These are phyloP conservation scores for Pseudocercospora musae DNA, from an alignment of 2,329 filamentous ascomycete species.

Conservation along the genomic window DNA sequence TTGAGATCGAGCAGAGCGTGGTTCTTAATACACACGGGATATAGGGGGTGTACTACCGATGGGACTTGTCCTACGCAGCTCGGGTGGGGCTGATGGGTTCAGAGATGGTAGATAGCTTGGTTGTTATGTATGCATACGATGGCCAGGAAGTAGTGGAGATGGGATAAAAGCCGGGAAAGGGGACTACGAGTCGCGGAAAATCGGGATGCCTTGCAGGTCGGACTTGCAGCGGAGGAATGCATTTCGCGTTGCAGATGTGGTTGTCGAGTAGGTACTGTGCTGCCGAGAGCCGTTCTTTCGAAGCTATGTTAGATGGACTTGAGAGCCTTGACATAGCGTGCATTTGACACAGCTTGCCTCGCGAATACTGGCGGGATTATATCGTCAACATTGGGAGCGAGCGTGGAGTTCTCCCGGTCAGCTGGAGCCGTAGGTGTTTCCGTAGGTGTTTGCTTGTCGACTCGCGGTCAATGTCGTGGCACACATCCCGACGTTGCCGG, in stretches of 20 bases:
- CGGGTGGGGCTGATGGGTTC: not conserved
- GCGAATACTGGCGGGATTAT: not conserved
- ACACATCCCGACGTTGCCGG: not conserved
- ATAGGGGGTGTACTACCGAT: not conserved
- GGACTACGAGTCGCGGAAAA: not conserved
- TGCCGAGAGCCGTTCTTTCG: not conserved
- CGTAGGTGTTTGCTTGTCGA: not conserved
- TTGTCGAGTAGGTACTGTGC: not conserved
- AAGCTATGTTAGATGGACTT: not conserved
- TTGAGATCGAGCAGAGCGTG: not conserved
- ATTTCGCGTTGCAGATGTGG: slow-evolving; percentile 1
- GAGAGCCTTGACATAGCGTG: too few relatives aligned
- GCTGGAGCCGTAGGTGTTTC: not conserved
- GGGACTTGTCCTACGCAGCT: not conserved
- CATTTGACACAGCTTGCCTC: not conserved
- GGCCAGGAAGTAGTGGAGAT: not conserved
- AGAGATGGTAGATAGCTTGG: not conserved
- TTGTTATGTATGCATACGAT: not conserved
- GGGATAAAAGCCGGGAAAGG: not conserved
- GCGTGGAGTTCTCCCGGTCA: not conserved
- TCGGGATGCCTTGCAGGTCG: not conserved
- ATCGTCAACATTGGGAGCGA: not conserved
- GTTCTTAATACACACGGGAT: not conserved
- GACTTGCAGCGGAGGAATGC: not conserved
- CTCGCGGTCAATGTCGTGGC: slow-evolving; percentile 1